Evolutionary conservation across 1,284 basidiomycete species (phyloP).

Genomic region (Ceratobasidium papillatum): DNA sequence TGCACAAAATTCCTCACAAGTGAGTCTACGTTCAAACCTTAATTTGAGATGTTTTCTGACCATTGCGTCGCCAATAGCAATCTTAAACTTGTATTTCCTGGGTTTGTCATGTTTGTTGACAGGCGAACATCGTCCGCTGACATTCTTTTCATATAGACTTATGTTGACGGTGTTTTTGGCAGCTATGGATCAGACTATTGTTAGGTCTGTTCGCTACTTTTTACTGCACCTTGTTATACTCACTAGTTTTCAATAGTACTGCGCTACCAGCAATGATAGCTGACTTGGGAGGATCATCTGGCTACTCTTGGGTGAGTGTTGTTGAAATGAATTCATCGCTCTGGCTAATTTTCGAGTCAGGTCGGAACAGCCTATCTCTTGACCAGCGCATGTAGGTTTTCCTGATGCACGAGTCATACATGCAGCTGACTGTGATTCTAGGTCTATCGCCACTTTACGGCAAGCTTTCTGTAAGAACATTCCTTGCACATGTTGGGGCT

Average conservation of each 20-base stretch:
- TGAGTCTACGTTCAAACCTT: background rate
- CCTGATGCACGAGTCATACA: background rate
- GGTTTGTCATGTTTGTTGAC: conserved; percentile 3
- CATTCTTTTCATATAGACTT: conserved; percentile 56
- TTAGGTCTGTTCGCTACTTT: conserved; percentile 41
- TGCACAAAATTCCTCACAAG: conserved; percentile 45
- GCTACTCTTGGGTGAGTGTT: conserved; percentile 45
- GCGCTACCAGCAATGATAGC: conserved; percentile 81
- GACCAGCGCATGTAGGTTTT: conserved; percentile 56
- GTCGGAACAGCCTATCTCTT: conserved; percentile 68
- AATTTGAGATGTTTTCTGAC: conserved; percentile 10
- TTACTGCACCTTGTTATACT: background rate
- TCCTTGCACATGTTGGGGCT: background rate
- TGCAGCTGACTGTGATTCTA: conserved; percentile 46
- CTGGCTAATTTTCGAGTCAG: background rate
- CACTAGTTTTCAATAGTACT: conserved; percentile 58
- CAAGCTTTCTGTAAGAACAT: conserved; percentile 64
- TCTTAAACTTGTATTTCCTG: conserved; percentile 59
- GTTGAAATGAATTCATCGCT: background rate
- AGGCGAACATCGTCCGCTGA: background rate
- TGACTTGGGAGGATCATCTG: conserved; percentile 61
- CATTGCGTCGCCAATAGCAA: conserved; percentile 47
- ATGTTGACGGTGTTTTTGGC: conserved; percentile 65
- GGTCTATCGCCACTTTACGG: conserved; percentile 77
- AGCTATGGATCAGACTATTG: conserved; percentile 57